Base-by-base conservation (phyloP, 768 basidiomycete species). In the Suillus americanus region DNA sequence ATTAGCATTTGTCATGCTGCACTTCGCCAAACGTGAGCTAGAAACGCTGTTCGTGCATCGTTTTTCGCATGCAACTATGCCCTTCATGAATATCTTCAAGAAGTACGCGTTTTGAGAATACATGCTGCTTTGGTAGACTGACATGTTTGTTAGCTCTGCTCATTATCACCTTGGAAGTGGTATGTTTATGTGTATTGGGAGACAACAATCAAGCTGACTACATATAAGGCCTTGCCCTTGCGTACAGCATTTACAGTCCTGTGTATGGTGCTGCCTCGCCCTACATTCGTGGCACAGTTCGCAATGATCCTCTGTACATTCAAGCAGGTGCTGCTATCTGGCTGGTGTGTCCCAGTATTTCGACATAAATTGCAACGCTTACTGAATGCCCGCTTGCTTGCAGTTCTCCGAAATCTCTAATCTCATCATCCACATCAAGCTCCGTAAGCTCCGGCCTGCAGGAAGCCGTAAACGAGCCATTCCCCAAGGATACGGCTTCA, bases 51-150 rank as follows among this genome's bases (percentile, higher is more conserved):
- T 95, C 71, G 86, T 99, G 2, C 97, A 99, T 75, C 91, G 93
- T 13, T 99, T 98, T 83, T 98, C 95, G 37, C 87, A 95, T 77
- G 91, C 88, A 2, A 97, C 97, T 0, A 97, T 99, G 92, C 97
- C 97, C 2, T 77, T 89, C 64, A 71, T 73, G 65, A 92, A 94
- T 73, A 85, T 99, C 41, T 89, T 97, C 81, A 91, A 89, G 75
- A 99, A 99, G 97, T 97, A 62, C 35, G 85, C 69, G n/a, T 12
- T 16, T 62, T 20, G 3, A 9, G 54, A 20, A 48, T 14, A 16
- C 20, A 18, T 48, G 38, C 43, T 20, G 18, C 16, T 25, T 6
- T 50, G 14, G 20, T 25, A 13, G n/a, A n/a, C 57, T 71, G 5
- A 70, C 37, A 6, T 40, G 50, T 46, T 41, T 46, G 37, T 9